A percentile compares a stretch with the other conserved stretches of the same genome.
These are phyloP conservation scores for Cyclaneusma minus DNA, from an alignment of 2,329 filamentous ascomycete species.

Conservation along the genomic window DNA sequence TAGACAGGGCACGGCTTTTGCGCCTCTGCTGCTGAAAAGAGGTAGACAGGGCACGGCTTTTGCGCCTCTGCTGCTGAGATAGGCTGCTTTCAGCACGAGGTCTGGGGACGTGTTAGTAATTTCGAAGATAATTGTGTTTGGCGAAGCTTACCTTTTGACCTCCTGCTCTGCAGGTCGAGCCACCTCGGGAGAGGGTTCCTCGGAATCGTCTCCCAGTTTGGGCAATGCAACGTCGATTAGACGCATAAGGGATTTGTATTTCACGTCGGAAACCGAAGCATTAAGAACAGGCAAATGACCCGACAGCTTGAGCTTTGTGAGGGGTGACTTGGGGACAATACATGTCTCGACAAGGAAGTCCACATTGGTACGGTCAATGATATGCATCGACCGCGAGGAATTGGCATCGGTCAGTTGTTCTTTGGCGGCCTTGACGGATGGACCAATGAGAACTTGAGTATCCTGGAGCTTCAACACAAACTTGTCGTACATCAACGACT, in stretches of 20 bases:
- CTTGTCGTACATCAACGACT: conserved; percentile 94
- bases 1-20: conserved; percentile 41
- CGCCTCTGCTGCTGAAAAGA: conserved; percentile 24
- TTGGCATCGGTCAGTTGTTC: conserved; percentile 57
- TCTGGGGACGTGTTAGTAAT: conserved; percentile 4
- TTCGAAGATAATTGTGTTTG: neutral
- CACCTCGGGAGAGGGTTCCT: conserved; percentile 10
- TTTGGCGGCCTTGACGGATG: conserved; percentile 81
- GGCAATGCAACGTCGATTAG: conserved; percentile 92
- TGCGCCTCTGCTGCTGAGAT: conserved; percentile 24
- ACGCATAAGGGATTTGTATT: conserved; percentile 95
- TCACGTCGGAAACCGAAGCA: conserved; percentile 80
- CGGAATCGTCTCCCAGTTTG: conserved; percentile 46
- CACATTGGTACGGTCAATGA: conserved; percentile 94
- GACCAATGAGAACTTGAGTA: conserved; percentile 88
- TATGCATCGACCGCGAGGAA: conserved; percentile 59
- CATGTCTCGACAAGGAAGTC: conserved; percentile 94
- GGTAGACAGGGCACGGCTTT: conserved; percentile 17
- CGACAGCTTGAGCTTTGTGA: conserved; percentile 83
- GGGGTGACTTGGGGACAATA: conserved; percentile 85
- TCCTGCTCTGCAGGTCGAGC: conserved; percentile 3
- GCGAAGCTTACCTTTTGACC: conserved; percentile 2
- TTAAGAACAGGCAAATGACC: conserved; percentile 87
- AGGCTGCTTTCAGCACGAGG: conserved; percentile 12
- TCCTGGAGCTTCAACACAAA: conserved; percentile 87